Base-by-base conservation (phyloP, 176 grass and related monocot species). In the Puya raimondii region DNA sequence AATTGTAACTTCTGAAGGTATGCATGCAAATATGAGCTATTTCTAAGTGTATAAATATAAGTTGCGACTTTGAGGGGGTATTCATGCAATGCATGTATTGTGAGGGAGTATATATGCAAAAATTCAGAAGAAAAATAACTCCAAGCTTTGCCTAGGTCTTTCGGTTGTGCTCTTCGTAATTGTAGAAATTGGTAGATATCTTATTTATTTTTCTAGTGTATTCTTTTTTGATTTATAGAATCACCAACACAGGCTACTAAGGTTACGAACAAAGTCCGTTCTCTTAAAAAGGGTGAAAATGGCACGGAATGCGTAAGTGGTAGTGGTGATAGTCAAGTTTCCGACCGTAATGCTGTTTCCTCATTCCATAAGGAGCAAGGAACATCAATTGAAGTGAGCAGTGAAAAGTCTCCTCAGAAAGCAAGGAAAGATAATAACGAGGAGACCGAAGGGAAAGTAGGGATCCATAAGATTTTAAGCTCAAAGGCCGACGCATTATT, bases 211-310 rank as follows among this genome's bases (percentile, higher is more conserved):
- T 85, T 63, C 71, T 80, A 78, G 64, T 23, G 13, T 80, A 78
- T 80, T 85, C 69, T 69, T 64, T 87, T 80, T 85, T 91, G 74
- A 85, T 88, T 77, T 42, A 87, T 84, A 73, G 64, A 92, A 82
- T 87, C 49, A 90, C 59, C 64, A 26, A 87, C 78, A 83, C 84
- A 99, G 94, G 95, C 95, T 71, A 91, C 77, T 51, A 99, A 91
- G 84, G 90, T 99, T 52, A 86, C 95, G 88, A 93, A 90, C 78
- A 99, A 91, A 85, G 95, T 99, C 76, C 86, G 90, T 76, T 91
- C 87, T 76, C 82, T 82, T 65, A 88, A 71, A 77, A 65, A 20
- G 50, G 89, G 81, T 13, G 85, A 92, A 78, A 88, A 81, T 64
- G 71, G 66, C 74, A 76, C 66, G 47, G 87, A 93, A 33, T 82